Base-by-base conservation (phyloP, 192 early-diverging fungal species). In the Linnemannia zychae region DNA sequence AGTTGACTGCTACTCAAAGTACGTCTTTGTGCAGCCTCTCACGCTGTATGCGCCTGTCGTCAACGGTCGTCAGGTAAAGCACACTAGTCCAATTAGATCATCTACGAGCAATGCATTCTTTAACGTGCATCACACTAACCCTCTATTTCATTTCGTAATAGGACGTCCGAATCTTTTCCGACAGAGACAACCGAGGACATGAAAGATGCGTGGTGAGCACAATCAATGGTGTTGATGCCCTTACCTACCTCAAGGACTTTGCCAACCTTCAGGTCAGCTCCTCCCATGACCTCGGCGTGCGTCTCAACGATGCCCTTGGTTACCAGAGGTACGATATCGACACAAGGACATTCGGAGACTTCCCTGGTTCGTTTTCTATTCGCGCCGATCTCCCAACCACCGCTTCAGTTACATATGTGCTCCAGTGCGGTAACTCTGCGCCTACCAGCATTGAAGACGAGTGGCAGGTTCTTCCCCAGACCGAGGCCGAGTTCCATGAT, bases 281-380 rank as follows among this genome's bases (percentile, higher is more conserved):
- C 53, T 81, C 86, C 6, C 81, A 78, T 49, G 86, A 87, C 44
- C 50, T 40, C 5, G 86, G 86, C 18, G 86, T 87, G 31, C 75
- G 86, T 13, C 73, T 80, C 22, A 87, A 81, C 52, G 46, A 75
- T 3, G 86, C 79, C 18, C 65, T 87, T 1, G 67, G 72, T 0
- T 66, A 1, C 53, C 70, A 76, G 71, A 3, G 24, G 17, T 82
- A 47, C 38, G 15, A 68, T 40, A 4, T 28, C 3, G 28, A 16
- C n/a, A 65, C 52, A 2, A 52, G 17, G n/a, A 33, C 50, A 13
- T 82, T 66, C 36, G 0, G 33, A 13, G 18, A n/a, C 13, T 40
- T 22, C 34, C 20, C 75, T 2, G 71, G 75, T 24, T 16, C 44
- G 2, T 82, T 73, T 18, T 4, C 75, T 16, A 4, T 71, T 7